Conservation (phyloP, 805 yeast genomes). For the Priceomyces fermenticarens region DNA sequence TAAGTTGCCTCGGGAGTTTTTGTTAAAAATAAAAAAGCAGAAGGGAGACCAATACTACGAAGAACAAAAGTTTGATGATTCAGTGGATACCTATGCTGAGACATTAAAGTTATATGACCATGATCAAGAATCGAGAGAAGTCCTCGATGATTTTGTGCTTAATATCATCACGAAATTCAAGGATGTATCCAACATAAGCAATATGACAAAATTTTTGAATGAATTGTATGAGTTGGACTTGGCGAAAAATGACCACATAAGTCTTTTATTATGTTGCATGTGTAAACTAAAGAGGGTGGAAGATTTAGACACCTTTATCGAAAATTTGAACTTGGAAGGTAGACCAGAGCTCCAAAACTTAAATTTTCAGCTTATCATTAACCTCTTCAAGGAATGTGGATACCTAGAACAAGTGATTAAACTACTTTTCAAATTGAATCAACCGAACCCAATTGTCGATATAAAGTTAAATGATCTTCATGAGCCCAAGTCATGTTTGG, state of each 20-base stretch:
- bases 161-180: slow-evolving; percentile 76
- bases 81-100: slow-evolving; percentile 71
- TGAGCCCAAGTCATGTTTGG: slow-evolving; percentile 57
- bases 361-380: slow-evolving; percentile 65
- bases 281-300: slow-evolving; percentile 68
- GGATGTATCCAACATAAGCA: slow-evolving; percentile 68
- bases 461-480: slow-evolving; percentile 66
- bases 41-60: slow-evolving; percentile 74
- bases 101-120: slow-evolving; percentile 25
- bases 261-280: slow-evolving; percentile 72
- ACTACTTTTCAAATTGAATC: slow-evolving; percentile 68
- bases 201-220: slow-evolving; percentile 62
- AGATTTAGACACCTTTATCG: slow-evolving; percentile 57
- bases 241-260: slow-evolving; percentile 78
- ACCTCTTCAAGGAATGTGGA: slow-evolving; percentile 69
- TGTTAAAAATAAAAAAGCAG: slow-evolving; percentile 29
- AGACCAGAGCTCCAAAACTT: slow-evolving; percentile 37
- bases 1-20: slow-evolving; percentile 25
- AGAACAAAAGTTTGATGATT: slow-evolving; percentile 61
- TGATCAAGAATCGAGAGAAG: slow-evolving; percentile 15
- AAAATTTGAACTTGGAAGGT: slow-evolving; percentile 28
- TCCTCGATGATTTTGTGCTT: slow-evolving; percentile 48
- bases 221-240: slow-evolving; percentile 51
- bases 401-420: slow-evolving; percentile 64
- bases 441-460: slow-evolving; percentile 72